A percentile compares a stretch with the other conserved stretches of the same genome.
Conservation (phyloP, 2,329 filamentous ascomycete species). For the Fusarium udum region DNA sequence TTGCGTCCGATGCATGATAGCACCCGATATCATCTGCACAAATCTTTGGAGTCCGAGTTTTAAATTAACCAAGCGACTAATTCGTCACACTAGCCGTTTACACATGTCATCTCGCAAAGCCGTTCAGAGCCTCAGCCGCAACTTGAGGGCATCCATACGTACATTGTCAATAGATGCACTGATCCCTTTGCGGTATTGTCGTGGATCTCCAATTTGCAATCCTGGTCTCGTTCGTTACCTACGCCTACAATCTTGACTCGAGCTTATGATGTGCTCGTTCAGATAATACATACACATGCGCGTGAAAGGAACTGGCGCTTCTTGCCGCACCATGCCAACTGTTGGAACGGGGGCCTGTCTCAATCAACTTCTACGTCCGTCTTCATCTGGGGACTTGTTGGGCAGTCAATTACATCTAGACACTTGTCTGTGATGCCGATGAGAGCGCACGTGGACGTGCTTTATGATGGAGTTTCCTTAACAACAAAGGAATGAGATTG, state of each 20-base stretch:
- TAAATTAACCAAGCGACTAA: slow-evolving; percentile 28
- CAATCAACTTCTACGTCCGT: neutral
- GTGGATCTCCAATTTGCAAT: slow-evolving; percentile 20
- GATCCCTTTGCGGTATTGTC: slow-evolving; percentile 17
- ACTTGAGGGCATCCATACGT: neutral
- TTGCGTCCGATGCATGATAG: slow-evolving; percentile 3
- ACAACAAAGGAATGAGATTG: slow-evolving; percentile 13
- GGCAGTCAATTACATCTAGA: neutral
- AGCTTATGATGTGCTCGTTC: neutral
- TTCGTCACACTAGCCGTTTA: slow-evolving; percentile 38
- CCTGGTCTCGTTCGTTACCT: neutral
- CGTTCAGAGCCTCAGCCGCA: slow-evolving; percentile 23
- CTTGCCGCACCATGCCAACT: neutral
- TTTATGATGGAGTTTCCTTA: neutral
- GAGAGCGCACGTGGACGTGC: neutral
- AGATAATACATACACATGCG: neutral
- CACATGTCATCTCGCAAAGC: slow-evolving; percentile 3
- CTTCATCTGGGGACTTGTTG: neutral
- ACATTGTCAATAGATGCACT: slow-evolving; percentile 29
- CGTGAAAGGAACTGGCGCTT: neutral
- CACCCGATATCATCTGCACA: neutral
- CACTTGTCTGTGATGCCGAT: neutral
- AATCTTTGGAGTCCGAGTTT: slow-evolving; percentile 1
- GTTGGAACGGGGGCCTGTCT: neutral
- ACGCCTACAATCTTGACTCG: neutral